Evolutionary conservation across 2,329 filamentous ascomycete species (phyloP), one percentile per base, ranked within the genome.

Genomic region (Magnaporthales sp.): DNA sequence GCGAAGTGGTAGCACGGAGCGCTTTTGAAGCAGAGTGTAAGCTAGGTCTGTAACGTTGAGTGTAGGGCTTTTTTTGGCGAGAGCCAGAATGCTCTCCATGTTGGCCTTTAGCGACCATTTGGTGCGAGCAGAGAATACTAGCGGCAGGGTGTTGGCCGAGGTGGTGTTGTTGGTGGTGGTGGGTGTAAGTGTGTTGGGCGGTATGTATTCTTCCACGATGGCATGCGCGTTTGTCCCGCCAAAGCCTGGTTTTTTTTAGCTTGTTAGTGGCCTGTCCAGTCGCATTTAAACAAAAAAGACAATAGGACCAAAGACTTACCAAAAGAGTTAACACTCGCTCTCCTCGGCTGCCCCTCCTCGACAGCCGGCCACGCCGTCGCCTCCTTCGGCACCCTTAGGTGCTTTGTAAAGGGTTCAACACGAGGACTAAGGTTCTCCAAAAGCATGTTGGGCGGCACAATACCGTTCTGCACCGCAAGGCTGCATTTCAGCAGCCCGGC

Each of bases 181-280:
- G 19, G 22, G 62, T 24, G 8, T 56, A 6, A 15, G 15, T 19
- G 4, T 10, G 29, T 11, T n/a, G 22, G 63, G 24, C n/a, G 32
- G 32, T 46, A 13, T 9, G 15, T 22, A 63, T 32, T 63, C 5
- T 26, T 63, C 73, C 10, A 74, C 66, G 11, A 74, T 70, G 56
- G 71, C 71, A 26, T 74, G 73, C 0, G 68, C 70, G 64, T 75
- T 75, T 1, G 73, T 70, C 1, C 74, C 74, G 2, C 73, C 73
- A 58, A 69, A 74, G 1, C 62, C 62, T 63, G 62, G 8, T 24
- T 3, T 26, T 58, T 9, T 56, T 56, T 22, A 15, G 1, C 11
- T 22, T 11, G 61, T 24, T n/a, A 63, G 29, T 11, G 15, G 11
- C 60, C n/a, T 15, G 31, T 22, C 19, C n/a, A 10, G 15, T 13